Base-by-base conservation (phyloP, 108 stramenopile genomes). In the Stephanodiscus triporus region DNA sequence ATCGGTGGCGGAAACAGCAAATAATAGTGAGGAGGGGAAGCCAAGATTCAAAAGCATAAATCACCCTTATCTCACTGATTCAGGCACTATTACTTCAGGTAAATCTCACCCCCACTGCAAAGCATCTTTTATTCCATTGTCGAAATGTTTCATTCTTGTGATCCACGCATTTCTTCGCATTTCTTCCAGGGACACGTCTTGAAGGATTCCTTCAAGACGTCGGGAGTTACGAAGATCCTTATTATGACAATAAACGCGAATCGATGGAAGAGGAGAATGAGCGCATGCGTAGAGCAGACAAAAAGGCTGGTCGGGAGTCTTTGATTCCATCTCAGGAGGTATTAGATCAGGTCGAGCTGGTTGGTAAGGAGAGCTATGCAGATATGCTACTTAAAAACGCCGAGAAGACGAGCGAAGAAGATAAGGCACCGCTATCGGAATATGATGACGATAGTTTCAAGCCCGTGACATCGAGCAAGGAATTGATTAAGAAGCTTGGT, bases 31-130 rank as follows among this genome's bases (percentile, higher is more conserved):
- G 32, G 70, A 32, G 19, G 7, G n/a, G 32, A 29, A 19, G 58
- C 9, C 27, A 38, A 65, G 45, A 14, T 47, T 60, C 4, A 67
- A 68, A 61, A 63, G 38, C n/a, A 16, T 68, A 4, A 37, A 45
- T 19, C 73, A 83, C 61, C 94, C 94, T 1, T 99, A 99, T 70
- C 77, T 99, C n/a, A 99, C 98, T 26, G 76, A 87, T 66, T 81
- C 86, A 29, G 98, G 98, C 4, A 85, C 83, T 11, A 75, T 75
- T 38, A 75, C 74, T 40, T 66, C 63, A 29, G 40, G 40, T 40
- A 40, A 40, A 9, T 11, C 11, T 11, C 40, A 40, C 9, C 9
- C 40, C 11, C 40, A 9, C 10, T 40, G 40, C 40, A 9, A 40
- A 9, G 40, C 40, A 11, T 40, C 11, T 40, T 1, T 40, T 40